Conservation (phyloP, 2,329 filamentous ascomycete species). For the Colletotrichum sansevieriae region DNA sequence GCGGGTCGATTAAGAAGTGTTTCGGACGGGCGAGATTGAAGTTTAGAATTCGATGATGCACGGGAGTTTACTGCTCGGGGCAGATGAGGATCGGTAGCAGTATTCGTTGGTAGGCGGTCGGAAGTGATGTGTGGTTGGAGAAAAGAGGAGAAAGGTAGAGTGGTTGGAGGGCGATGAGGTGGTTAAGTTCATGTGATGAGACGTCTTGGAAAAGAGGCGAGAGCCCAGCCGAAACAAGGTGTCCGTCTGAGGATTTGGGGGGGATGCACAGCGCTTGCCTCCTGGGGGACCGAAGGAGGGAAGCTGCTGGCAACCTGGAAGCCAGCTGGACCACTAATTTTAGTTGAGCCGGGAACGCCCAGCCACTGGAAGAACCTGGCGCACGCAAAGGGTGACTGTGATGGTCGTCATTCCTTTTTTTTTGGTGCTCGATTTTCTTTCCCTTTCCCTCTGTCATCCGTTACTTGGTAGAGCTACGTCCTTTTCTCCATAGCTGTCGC, state of each 20-base stretch:
- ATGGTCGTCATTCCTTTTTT: not conserved
- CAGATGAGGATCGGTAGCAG: conserved; percentile 16
- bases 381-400: conserved; percentile 13
- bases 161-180: conserved; percentile 40
- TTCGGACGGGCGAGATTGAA: conserved; percentile 16
- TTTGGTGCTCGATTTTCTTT: too few species aligned
- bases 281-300: conserved; percentile 18
- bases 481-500: not conserved
- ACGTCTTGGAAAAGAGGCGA: conserved; percentile 41
- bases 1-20: conserved; percentile 11
- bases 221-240: conserved; percentile 41
- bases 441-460: too few species aligned
- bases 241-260: conserved; percentile 41
- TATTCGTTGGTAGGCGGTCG: conserved; percentile 7
- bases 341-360: conserved; percentile 40
- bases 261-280: conserved; percentile 26
- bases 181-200: conserved; percentile 43
- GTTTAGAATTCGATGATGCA: conserved; percentile 18
- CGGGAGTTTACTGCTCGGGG: conserved; percentile 22
- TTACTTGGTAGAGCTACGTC: not conserved
- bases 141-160: conserved; percentile 39
- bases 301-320: conserved; percentile 21
- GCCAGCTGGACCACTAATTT: conserved; percentile 39
- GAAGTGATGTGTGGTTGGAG: conserved; percentile 26
- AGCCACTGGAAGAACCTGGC: conserved; percentile 38